Conservation (phyloP, 2,329 filamentous ascomycete species). For the Arachnomyces sp. region DNA sequence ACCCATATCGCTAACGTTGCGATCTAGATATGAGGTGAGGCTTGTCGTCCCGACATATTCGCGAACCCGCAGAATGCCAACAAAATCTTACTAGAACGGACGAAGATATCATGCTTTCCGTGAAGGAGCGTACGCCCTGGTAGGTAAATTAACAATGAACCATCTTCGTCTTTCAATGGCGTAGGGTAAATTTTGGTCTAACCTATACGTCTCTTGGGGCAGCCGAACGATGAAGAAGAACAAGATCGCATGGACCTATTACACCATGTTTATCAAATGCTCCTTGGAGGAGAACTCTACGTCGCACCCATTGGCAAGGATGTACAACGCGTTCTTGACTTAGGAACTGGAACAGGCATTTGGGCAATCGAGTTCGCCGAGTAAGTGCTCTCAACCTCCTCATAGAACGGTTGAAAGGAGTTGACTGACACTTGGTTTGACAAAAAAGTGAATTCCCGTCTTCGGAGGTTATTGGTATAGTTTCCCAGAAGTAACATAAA, state of each 20-base stretch:
- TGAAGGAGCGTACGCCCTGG: neutral
- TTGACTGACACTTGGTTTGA: neutral
- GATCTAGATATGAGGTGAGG: neutral
- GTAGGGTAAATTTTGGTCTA: too few species aligned
- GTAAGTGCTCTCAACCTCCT: conserved; percentile 6
- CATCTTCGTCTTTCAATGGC: too few species aligned
- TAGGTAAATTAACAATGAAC: neutral
- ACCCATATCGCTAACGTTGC: neutral
- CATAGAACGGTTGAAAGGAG: neutral
- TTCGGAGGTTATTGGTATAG: conserved; percentile 9
- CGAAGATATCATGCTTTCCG: too few species aligned
- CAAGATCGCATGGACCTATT: conserved; percentile 14
- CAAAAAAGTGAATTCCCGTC: conserved; percentile 6
- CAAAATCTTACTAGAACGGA: neutral
- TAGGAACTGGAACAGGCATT: conserved; percentile 13
- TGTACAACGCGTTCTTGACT: conserved; percentile 11
- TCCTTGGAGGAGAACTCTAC: conserved; percentile 14
- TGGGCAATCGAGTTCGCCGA: conserved; percentile 12
- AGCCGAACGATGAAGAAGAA: conserved; percentile 10
- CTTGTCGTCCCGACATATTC: neutral
- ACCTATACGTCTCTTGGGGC: too few species aligned
- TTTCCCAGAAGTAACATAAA: too few species aligned
- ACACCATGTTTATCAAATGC: conserved; percentile 18
- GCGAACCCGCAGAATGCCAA: neutral
- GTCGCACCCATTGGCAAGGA: conserved; percentile 19